Percentiles rank a stretch among this genome's conserved stretches.
phyloP scores from a whole-genome alignment of 495 filamentous ascomycete genomes.

The Penicillium salamii region DNA sequence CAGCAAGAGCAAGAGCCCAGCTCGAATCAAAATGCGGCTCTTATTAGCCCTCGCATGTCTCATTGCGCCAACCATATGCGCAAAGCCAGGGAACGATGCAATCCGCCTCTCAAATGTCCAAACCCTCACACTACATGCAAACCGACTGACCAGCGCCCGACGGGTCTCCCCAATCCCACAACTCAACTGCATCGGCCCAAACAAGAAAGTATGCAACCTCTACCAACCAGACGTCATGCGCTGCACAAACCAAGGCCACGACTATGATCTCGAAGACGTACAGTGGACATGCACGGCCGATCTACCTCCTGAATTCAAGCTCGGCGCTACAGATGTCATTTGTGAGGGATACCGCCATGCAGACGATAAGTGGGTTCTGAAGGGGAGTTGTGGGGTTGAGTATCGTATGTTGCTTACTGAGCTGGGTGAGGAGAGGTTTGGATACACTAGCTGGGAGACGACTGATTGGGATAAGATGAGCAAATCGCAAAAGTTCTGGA shows the following conservation, averaged over 20 bases:
- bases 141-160: conserved; percentile 64
- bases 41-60: conserved; percentile 19
- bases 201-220: conserved; percentile 51
- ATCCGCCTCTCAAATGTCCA: conserved; percentile 77
- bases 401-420: conserved; percentile 82
- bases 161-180: conserved; percentile 77
- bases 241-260: conserved; percentile 77
- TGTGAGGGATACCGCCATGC: conserved; percentile 83
- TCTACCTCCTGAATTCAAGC: conserved; percentile 79
- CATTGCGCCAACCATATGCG: conserved; percentile 23
- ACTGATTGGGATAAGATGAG: neutral
- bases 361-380: conserved; percentile 79
- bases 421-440: conserved; percentile 70
- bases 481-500: conserved; percentile 11
- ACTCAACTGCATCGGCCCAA: conserved; percentile 75
- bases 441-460: conserved; percentile 17
- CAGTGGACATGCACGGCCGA: conserved; percentile 86
- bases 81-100: conserved; percentile 51
- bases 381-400: conserved; percentile 90
- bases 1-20: neutral
- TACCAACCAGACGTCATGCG: conserved; percentile 79
- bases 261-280: conserved; percentile 67
- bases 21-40: conserved; percentile 8
- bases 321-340: conserved; percentile 85
- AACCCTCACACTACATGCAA: conserved; percentile 69